phyloP scores from a whole-genome alignment of 371 early-diverging fungal species.

The Actinomucor elegans region DNA sequence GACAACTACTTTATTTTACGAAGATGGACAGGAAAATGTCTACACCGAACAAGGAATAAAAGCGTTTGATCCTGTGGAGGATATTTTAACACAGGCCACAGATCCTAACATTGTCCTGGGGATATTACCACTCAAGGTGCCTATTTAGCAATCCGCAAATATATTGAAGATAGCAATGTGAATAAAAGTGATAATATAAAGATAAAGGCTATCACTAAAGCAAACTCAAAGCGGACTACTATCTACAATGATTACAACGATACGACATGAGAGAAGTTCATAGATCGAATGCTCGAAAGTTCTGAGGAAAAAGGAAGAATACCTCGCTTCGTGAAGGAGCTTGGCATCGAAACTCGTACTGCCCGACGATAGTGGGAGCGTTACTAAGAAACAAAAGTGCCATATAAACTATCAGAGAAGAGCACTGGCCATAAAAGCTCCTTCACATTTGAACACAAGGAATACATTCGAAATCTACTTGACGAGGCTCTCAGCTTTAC shows the following conservation, averaged over 20 bases:
- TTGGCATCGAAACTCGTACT: conserved; percentile 9
- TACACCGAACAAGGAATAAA: conserved; percentile 12
- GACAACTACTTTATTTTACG: conserved; percentile 7
- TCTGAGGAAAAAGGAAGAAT: conserved; percentile 11
- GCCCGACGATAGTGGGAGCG: conserved; percentile 10
- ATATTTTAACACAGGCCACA: conserved; percentile 7
- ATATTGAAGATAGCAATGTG: conserved; percentile 8
- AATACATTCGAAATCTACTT: conserved; percentile 7
- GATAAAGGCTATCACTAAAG: conserved; percentile 9
- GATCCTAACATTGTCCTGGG: conserved; percentile 15
- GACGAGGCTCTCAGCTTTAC: conserved; percentile 11
- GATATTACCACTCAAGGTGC: conserved; percentile 12
- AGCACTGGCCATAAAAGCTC: conserved; percentile 1
- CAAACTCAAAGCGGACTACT: conserved; percentile 10
- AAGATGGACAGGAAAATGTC: conserved; percentile 13
- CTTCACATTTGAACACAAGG: conserved; percentile 9
- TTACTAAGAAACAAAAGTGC: conserved; percentile 10
- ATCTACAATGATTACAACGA: conserved; percentile 11
- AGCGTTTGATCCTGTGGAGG: conserved; percentile 13
- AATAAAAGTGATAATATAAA: conserved; percentile 10
- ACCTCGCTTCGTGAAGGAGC: conserved; percentile 2
- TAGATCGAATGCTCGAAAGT: conserved; percentile 10
- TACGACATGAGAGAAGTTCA: conserved; percentile 5
- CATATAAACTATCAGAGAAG: conserved; percentile 8
- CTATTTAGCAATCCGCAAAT: conserved; percentile 9